These are phyloP conservation scores for Chaetomiaceae sp. DNA, from an alignment of 2,329 filamentous ascomycete species.

Conservation along the genomic window DNA sequence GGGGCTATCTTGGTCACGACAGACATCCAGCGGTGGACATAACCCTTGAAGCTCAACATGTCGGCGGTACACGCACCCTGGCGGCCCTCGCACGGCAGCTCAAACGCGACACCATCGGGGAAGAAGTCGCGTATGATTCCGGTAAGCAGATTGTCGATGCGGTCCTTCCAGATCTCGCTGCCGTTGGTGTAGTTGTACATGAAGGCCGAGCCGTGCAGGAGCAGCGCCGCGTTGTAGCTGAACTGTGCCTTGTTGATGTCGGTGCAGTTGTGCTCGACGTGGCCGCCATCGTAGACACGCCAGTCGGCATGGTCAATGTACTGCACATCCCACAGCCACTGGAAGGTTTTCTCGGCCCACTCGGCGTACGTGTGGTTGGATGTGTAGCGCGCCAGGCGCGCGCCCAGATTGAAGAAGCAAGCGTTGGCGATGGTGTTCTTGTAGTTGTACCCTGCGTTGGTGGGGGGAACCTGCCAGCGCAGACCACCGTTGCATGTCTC, in stretches of 20 bases:
- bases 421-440: conserved; percentile 48
- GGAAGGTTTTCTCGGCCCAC: conserved; percentile 57
- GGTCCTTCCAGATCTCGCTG: conserved; percentile 47
- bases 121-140: conserved; percentile 50
- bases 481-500: conserved; percentile 64
- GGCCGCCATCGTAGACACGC: conserved; percentile 61
- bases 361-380: conserved; percentile 60
- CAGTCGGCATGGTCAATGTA: conserved; percentile 54
- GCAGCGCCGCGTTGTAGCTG: conserved; percentile 61
- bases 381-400: conserved; percentile 69
- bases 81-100: conserved; percentile 59
- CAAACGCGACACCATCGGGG: conserved; percentile 56
- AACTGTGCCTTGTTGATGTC: conserved; percentile 60
- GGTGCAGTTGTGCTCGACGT: conserved; percentile 55
- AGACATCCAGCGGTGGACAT: conserved; percentile 62
- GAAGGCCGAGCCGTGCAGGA: conserved; percentile 59
- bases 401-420: conserved; percentile 60
- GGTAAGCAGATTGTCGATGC: conserved; percentile 52
- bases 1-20: conserved; percentile 60
- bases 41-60: conserved; percentile 69
- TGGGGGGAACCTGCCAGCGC: conserved; percentile 72
- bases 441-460: conserved; percentile 73
- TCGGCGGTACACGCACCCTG: conserved; percentile 62
- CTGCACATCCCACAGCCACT: conserved; percentile 53
- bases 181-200: conserved; percentile 64